Percentiles rank a stretch among this genome's conserved stretches.
phyloP scores from a whole-genome alignment of 805 yeast species.

The Candida ovalis region DNA sequence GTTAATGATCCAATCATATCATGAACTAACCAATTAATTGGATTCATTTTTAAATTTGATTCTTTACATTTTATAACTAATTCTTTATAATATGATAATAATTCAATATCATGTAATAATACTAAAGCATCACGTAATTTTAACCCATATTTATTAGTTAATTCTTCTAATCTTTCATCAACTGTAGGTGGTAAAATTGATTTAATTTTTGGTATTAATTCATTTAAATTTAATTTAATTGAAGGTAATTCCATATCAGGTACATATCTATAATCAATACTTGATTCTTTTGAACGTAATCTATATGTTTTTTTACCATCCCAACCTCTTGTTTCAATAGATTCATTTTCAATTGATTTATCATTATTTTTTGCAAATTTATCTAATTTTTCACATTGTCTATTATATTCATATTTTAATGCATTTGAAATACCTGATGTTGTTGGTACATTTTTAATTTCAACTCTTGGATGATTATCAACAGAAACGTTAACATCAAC shows the following conservation, averaged over 20 bases:
- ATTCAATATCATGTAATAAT: slow-evolving; percentile 45
- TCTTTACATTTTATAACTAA: slow-evolving; percentile 33
- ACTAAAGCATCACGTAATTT: slow-evolving; percentile 74
- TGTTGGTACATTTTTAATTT: slow-evolving; percentile 84
- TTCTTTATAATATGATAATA: slow-evolving; percentile 50
- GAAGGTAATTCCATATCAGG: slow-evolving; percentile 89
- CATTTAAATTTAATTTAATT: slow-evolving; percentile 41
- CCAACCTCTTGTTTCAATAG: slow-evolving; percentile 85
- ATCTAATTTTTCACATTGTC: slow-evolving; percentile 58
- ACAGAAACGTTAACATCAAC: slow-evolving; percentile 93
- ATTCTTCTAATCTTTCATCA: slow-evolving; percentile 45
- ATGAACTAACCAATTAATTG: slow-evolving; percentile 78
- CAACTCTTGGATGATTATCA: slow-evolving; percentile 69
- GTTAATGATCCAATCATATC: slow-evolving; percentile 70
- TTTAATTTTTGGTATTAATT: slow-evolving; percentile 38
- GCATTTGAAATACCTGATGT: slow-evolving; percentile 79
- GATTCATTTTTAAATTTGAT: slow-evolving; percentile 36
- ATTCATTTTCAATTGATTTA: not conserved
- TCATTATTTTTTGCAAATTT: slow-evolving; percentile 23
- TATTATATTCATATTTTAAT: slow-evolving; percentile 60
- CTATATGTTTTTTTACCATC: slow-evolving; percentile 67
- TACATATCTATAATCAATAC: slow-evolving; percentile 86
- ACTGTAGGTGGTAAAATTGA: slow-evolving; percentile 55
- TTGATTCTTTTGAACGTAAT: slow-evolving; percentile 72
- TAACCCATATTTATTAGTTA: slow-evolving; percentile 52